phyloP scores from a whole-genome alignment of 257 asterid genomes.

The Ilex asprella region DNA sequence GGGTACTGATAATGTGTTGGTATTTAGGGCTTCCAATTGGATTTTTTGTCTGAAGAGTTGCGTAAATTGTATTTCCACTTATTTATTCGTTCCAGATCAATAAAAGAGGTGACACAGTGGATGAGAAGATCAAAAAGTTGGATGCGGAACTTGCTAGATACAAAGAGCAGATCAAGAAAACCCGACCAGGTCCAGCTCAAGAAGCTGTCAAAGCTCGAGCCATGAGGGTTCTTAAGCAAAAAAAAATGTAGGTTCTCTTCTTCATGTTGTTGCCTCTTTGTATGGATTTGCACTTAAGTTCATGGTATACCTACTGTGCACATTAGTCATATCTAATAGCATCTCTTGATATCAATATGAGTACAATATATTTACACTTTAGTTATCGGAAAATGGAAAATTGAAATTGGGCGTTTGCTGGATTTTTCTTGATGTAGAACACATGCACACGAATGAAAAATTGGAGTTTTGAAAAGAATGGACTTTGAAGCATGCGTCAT shows the following conservation, averaged over 20 bases:
- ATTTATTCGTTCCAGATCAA: slow-evolving; percentile 9
- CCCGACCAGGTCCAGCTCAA: slow-evolving; percentile 18
- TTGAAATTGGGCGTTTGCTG: too few species aligned
- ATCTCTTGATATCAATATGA: neutral
- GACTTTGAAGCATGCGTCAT: too few species aligned
- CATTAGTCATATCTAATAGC: neutral
- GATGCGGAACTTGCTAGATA: slow-evolving; percentile 15
- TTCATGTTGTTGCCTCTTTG: neutral
- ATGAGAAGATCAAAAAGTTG: slow-evolving; percentile 8
- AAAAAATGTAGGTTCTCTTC: slow-evolving; percentile 11
- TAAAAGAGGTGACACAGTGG: slow-evolving; percentile 17
- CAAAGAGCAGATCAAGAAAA: slow-evolving; percentile 18
- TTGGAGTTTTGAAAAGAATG: too few species aligned
- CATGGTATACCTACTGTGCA: neutral
- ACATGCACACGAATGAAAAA: too few species aligned
- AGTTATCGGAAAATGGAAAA: too few species aligned
- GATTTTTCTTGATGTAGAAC: too few species aligned
- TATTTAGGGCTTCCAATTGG: too few species aligned
- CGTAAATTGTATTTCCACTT: neutral
- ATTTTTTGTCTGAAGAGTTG: neutral
- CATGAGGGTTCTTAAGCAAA: slow-evolving; percentile 16
- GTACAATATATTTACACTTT: too few species aligned
- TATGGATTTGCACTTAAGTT: neutral
- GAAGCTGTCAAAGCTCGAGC: slow-evolving; percentile 22
- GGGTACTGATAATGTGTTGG: neutral